Conservation (phyloP, 176 grass and related monocot genomes). For the Oryza meridionalis region DNA sequence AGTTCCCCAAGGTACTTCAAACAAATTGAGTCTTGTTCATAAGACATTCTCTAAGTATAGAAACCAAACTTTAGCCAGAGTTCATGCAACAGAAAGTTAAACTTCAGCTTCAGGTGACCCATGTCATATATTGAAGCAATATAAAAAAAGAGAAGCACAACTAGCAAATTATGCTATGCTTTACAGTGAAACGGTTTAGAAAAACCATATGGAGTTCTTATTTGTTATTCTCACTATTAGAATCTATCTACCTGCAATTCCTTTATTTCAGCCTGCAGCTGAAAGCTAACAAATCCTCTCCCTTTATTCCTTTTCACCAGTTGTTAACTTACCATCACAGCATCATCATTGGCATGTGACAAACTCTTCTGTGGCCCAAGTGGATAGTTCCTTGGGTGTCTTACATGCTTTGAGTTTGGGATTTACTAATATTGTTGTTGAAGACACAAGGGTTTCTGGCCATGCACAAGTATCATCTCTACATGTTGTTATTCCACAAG, state of each 20-base stretch:
- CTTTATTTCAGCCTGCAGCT: background rate
- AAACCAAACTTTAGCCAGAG: background rate
- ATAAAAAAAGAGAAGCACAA: background rate
- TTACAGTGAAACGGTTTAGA: conserved; percentile 21
- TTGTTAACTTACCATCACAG: conserved; percentile 77
- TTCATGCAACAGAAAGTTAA: background rate
- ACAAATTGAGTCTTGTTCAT: conserved; percentile 27
- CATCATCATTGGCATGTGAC: conserved; percentile 77
- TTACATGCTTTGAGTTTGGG: conserved; percentile 70
- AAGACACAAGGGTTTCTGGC: conserved; percentile 85
- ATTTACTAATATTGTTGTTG: conserved; percentile 73
- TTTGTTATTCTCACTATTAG: conserved; percentile 5
- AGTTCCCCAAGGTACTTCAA: conserved; percentile 63
- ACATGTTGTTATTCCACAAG: conserved; percentile 80
- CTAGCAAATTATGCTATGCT: background rate
- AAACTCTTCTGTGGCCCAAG: conserved; percentile 75
- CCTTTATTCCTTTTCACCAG: conserved; percentile 52
- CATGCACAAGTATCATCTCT: conserved; percentile 85
- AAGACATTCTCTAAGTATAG: background rate
- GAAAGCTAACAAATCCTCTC: conserved; percentile 46
- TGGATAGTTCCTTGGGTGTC: conserved; percentile 69
- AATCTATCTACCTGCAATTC: background rate
- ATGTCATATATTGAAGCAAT: conserved; percentile 22
- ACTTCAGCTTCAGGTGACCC: background rate
- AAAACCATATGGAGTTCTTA: conserved; percentile 1